Percentiles rank a stretch among this genome's conserved stretches.
Evolutionary conservation across 257 asterid species (phyloP).

Genomic region (Solanum tarijense): DNA sequence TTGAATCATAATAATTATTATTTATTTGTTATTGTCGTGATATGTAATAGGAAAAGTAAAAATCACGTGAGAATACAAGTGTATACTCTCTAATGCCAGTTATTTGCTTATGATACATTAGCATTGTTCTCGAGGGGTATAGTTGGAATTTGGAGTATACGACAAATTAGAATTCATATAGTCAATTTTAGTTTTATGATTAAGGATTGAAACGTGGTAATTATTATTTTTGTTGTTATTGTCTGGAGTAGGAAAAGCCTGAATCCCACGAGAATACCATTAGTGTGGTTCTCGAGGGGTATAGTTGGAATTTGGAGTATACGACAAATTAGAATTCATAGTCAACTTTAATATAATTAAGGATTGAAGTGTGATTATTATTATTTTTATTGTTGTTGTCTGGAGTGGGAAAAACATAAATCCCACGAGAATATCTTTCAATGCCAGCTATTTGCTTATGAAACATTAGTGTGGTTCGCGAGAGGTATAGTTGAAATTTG

Average conservation of each 20-base stretch:
- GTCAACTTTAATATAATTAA: neutral
- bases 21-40: neutral
- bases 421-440: neutral
- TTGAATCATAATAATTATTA: neutral
- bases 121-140: neutral
- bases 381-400: neutral
- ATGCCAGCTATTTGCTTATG: neutral
- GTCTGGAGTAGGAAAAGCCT: no score
- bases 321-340: neutral
- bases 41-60: neutral
- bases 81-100: neutral
- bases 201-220: neutral
- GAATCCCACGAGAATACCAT: neutral
- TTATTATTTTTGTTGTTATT: neutral
- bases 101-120: neutral
- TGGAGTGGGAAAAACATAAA: neutral
- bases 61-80: neutral
- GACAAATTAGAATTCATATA: neutral
- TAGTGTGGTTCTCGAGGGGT: neutral
- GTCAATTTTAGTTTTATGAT: neutral
- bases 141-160: neutral
- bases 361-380: neutral
- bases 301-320: neutral
- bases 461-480: neutral
- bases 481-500: neutral